phyloP scores from a whole-genome alignment of 1,139 yeast species.

The Meyerozyma carpophila region DNA sequence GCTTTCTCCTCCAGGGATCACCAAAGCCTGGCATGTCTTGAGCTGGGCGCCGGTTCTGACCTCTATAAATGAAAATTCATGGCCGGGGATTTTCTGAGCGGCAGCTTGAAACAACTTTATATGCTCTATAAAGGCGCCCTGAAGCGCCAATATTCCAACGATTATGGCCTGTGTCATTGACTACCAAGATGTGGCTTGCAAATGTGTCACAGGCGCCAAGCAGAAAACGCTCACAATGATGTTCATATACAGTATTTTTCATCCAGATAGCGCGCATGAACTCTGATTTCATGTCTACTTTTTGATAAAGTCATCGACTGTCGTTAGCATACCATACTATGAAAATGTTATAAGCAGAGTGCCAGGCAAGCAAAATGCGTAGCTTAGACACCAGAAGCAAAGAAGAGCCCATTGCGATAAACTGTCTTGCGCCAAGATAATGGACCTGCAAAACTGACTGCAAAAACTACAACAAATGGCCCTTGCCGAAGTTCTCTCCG shows the following conservation, averaged over 20 bases:
- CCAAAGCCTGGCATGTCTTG: conserved; percentile 49
- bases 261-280: too few relatives aligned
- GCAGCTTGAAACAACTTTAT: conserved; percentile 46
- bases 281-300: too few relatives aligned
- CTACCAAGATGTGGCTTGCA: conserved; percentile 1
- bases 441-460: too few relatives aligned
- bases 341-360: too few relatives aligned
- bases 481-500: conserved; percentile 2
- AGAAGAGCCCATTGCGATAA: too few relatives aligned
- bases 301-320: too few relatives aligned
- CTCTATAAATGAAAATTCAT: conserved; percentile 31
- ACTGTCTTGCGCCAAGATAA: too few relatives aligned
- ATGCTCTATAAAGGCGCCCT: conserved; percentile 79
- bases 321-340: too few relatives aligned
- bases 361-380: too few relatives aligned
- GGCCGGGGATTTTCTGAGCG: conserved; percentile 15
- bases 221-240: too few relatives aligned
- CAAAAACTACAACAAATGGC: neutral
- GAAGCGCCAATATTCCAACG: conserved; percentile 73
- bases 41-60: conserved; percentile 54
- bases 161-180: conserved; percentile 13
- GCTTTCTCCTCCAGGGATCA: conserved; percentile 81
- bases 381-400: too few relatives aligned
- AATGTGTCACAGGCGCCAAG: neutral
- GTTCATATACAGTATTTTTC: too few relatives aligned